These are phyloP conservation scores for Mycena galericulata DNA, from an alignment of 768 basidiomycete species.

Conservation along the genomic window DNA sequence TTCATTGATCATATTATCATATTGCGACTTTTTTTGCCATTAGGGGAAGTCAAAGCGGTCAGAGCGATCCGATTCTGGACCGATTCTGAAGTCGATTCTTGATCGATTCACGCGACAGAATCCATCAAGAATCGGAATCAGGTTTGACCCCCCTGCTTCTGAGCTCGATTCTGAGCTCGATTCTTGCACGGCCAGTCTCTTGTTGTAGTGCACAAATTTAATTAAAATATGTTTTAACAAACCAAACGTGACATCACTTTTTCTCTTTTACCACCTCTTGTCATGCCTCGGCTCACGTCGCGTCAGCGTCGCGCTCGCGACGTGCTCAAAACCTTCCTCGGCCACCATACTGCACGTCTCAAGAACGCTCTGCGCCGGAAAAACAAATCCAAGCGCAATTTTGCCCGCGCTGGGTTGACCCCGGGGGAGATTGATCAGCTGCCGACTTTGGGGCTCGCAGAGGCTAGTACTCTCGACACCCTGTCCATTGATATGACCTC, in stretches of 20 bases:
- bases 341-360: neutral
- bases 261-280: neutral
- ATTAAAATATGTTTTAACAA: neutral
- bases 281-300: constrained; percentile 5
- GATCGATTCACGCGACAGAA: constrained; percentile 1
- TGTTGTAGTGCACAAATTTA: neutral
- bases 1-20: no score
- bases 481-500: neutral
- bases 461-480: neutral
- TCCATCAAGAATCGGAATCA: constrained; percentile 9
- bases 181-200: neutral
- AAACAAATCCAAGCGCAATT: neutral
- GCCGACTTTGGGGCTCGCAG: neutral
- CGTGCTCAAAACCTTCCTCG: constrained; percentile 1
- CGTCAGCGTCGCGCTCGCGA: constrained; percentile 5
- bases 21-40: no score
- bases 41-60: no score
- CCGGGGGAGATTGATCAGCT: neutral
- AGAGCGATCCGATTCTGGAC: neutral
- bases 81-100: constrained; percentile 4
- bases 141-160: constrained; percentile 10
- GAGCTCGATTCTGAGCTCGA: neutral
- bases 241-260: neutral
- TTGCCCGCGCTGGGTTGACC: neutral
- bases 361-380: neutral